phyloP scores from a whole-genome alignment of 768 basidiomycete species.

The Pisolithus microcarpus region DNA sequence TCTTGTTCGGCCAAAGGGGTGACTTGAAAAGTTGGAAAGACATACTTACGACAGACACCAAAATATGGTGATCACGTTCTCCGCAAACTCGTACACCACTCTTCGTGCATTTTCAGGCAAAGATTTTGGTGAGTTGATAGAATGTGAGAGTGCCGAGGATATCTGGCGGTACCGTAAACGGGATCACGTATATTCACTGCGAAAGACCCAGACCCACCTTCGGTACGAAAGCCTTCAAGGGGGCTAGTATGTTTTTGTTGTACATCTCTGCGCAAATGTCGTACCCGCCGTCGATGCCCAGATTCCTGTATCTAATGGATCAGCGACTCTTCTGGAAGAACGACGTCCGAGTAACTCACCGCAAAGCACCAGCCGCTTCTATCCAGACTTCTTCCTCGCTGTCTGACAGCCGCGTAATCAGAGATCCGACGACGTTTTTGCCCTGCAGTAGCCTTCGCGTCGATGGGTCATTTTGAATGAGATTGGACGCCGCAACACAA shows the following conservation, averaged over 20 bases:
- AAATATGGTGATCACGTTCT: conserved; percentile 85
- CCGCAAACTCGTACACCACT: conserved; percentile 80
- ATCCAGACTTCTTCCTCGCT: conserved; percentile 85
- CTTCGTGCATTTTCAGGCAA: conserved; percentile 64
- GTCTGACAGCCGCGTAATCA: conserved; percentile 83
- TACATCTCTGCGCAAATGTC: conserved; percentile 97
- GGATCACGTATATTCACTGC: background rate
- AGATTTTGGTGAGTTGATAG: conserved; percentile 51
- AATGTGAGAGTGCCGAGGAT: conserved; percentile 62
- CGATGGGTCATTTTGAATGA: conserved; percentile 92
- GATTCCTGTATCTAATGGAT: conserved; percentile 49
- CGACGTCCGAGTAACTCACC: conserved; percentile 42
- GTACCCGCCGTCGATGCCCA: conserved; percentile 92
- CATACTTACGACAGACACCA: conserved; percentile 90
- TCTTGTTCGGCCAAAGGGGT: conserved; percentile 16
- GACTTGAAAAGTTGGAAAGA: background rate
- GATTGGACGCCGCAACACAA: conserved; percentile 90
- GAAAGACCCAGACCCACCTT: conserved; percentile 43
- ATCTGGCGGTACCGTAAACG: conserved; percentile 42
- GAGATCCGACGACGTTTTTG: conserved; percentile 79
- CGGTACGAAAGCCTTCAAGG: conserved; percentile 66
- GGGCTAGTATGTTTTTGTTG: conserved; percentile 86
- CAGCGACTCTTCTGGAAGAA: background rate
- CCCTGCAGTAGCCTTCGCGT: conserved; percentile 85
- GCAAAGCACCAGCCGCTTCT: conserved; percentile 81